Evolutionary conservation across 73 alveolate genomes (phyloP).

Genomic region (Paramecium caudatum): DNA sequence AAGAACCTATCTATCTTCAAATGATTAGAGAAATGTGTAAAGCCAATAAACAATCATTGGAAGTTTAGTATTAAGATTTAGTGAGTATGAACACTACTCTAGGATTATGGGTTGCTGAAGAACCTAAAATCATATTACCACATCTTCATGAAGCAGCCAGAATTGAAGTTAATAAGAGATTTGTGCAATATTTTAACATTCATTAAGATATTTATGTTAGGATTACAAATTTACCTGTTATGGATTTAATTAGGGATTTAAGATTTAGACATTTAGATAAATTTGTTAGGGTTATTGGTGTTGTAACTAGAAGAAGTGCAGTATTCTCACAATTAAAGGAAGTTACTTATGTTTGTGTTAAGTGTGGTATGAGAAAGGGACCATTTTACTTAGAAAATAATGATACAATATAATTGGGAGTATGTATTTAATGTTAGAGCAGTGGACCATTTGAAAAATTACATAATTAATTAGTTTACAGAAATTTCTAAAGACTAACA

Average conservation of each 20-base stretch:
- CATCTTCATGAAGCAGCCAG: conserved; percentile 96
- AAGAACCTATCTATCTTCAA: conserved; percentile 85
- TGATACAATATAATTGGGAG: conserved; percentile 90
- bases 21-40: conserved; percentile 96
- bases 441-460: conserved; percentile 97
- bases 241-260: conserved; percentile 94
- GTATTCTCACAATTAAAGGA: conserved; percentile 96
- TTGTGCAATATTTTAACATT: conserved; percentile 91
- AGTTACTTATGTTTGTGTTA: conserved; percentile 92
- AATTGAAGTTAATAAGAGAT: conserved; percentile 92
- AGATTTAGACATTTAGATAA: conserved; percentile 96
- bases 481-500: conserved; percentile 98
- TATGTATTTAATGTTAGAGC: conserved; percentile 96
- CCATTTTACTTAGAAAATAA: conserved; percentile 94
- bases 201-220: conserved; percentile 96
- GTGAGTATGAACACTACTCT: conserved; percentile 84
- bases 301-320: conserved; percentile 97
- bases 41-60: conserved; percentile 94
- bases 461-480: conserved; percentile 90
- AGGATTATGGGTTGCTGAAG: conserved; percentile 98
- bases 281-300: conserved; percentile 97
- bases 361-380: conserved; percentile 97
- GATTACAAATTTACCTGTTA: conserved; percentile 94
- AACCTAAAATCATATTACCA: conserved; percentile 95
- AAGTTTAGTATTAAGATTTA: conserved; percentile 87